Evolutionary conservation across 768 basidiomycete genomes (phyloP).

Genomic region (Butyriboletus loyo): DNA sequence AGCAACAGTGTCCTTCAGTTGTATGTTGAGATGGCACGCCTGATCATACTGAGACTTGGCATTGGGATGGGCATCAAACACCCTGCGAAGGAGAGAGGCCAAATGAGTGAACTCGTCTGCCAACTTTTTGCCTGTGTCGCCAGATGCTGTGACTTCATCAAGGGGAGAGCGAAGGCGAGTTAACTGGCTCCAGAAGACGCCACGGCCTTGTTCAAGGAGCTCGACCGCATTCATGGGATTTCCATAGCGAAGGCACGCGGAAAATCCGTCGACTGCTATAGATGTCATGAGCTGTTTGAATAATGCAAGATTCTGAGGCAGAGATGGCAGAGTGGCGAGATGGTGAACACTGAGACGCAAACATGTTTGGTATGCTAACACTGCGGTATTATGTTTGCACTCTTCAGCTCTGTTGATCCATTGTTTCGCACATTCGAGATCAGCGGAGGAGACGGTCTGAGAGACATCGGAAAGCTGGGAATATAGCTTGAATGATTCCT

Average conservation of each 20-base stretch:
- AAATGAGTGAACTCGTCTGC: not conserved
- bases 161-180: too few species aligned
- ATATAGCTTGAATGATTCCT: not conserved
- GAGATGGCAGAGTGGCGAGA: too few species aligned
- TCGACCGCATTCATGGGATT: not conserved
- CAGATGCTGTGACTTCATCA: too few species aligned
- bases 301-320: too few species aligned
- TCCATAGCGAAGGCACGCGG: not conserved
- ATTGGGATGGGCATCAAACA: not conserved
- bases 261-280: not conserved
- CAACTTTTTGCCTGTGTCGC: not conserved
- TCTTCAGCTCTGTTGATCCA: slow-evolving; percentile 2
- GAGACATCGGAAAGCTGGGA: not conserved
- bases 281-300: too few species aligned
- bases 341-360: too few species aligned
- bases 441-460: not conserved
- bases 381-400: not conserved
- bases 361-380: slow-evolving; percentile 15
- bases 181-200: too few species aligned
- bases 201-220: too few species aligned
- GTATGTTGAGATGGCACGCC: not conserved
- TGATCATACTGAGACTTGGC: not conserved
- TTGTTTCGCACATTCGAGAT: not conserved
- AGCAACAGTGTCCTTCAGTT: not conserved
- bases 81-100: not conserved